phyloP scores from a whole-genome alignment of 2,329 filamentous ascomycete genomes.

The Aspergillus pseudonomiae region DNA sequence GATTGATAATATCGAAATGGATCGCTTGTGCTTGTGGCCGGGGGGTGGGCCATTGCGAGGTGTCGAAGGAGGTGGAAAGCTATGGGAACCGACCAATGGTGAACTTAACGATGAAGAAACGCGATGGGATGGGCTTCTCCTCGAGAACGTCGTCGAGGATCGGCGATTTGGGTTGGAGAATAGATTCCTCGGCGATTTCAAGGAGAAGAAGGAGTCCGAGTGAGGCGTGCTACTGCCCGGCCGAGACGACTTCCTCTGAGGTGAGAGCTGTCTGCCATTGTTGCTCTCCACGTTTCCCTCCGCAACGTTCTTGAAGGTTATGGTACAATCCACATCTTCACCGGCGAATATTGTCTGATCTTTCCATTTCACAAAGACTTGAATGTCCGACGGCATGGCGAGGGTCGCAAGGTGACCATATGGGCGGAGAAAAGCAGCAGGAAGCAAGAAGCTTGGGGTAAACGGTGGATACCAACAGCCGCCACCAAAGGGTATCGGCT shows the following conservation, averaged over 20 bases:
- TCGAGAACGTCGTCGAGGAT: slow-evolving; percentile 38
- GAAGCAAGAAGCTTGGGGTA: slow-evolving; percentile 22
- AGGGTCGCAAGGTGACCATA: slow-evolving; percentile 36
- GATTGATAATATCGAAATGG: slow-evolving; percentile 80
- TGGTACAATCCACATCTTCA: slow-evolving; percentile 92
- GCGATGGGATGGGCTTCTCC: slow-evolving; percentile 40
- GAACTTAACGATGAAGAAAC: slow-evolving; percentile 45
- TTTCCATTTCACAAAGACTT: slow-evolving; percentile 94
- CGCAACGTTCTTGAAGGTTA: slow-evolving; percentile 89
- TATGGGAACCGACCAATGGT: slow-evolving; percentile 42
- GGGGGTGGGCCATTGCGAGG: slow-evolving; percentile 35
- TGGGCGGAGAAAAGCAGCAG: slow-evolving; percentile 26
- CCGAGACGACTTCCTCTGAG: slow-evolving; percentile 43
- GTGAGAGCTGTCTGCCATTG: slow-evolving; percentile 31
- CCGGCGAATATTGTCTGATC: slow-evolving; percentile 94
- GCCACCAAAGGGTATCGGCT: slow-evolving; percentile 12
- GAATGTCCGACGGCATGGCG: slow-evolving; percentile 71
- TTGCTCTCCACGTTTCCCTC: slow-evolving; percentile 41
- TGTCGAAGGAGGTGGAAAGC: slow-evolving; percentile 44
- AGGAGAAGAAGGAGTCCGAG: slow-evolving; percentile 42
- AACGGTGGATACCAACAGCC: slow-evolving; percentile 23
- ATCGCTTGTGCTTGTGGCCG: slow-evolving; percentile 70
- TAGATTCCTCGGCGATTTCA: slow-evolving; percentile 41
- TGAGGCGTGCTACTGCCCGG: slow-evolving; percentile 35
- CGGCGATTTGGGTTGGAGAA: slow-evolving; percentile 41